Conservation (phyloP, 2,329 filamentous ascomycete species). For the Aspergillus oerlinghausenensis region DNA sequence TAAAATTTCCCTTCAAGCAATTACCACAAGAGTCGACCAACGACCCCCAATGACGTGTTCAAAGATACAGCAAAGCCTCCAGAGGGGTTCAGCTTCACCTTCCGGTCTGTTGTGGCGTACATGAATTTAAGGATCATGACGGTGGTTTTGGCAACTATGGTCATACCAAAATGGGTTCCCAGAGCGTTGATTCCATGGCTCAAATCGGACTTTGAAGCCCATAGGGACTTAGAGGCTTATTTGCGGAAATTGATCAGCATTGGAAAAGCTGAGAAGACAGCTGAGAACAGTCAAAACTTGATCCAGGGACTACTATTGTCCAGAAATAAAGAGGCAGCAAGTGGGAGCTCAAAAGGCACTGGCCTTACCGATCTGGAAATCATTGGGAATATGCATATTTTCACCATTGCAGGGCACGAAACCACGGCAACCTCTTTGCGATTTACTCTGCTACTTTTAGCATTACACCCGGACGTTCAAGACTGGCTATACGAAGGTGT, state of each 20-base stretch:
- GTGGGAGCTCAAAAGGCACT: background rate
- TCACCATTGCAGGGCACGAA: conserved; percentile 51
- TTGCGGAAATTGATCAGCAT: conserved; percentile 10
- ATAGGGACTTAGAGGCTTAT: conserved; percentile 19
- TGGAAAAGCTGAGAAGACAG: conserved; percentile 24
- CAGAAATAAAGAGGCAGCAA: background rate
- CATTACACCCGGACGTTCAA: conserved; percentile 43
- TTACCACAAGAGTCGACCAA: conserved; percentile 11
- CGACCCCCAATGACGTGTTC: conserved; percentile 19
- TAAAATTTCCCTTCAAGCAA: conserved; percentile 15
- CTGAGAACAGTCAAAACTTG: conserved; percentile 7
- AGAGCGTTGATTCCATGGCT: conserved; percentile 20
- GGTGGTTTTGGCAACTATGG: conserved; percentile 14
- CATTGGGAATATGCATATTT: conserved; percentile 47
- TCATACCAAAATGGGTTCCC: conserved; percentile 18
- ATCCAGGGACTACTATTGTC: conserved; percentile 13
- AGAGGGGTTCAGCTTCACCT: conserved; percentile 19
- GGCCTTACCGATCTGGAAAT: conserved; percentile 35
- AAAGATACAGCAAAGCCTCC: conserved; percentile 12
- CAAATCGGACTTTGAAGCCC: conserved; percentile 28
- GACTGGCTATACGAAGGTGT: conserved; percentile 45
- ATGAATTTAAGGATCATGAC: conserved; percentile 12
- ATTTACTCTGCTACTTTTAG: conserved; percentile 43
- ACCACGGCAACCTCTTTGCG: conserved; percentile 46
- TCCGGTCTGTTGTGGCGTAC: conserved; percentile 23